A percentile compares a stretch with the other conserved stretches of the same genome.
These are phyloP conservation scores for Aspergillus sp. DNA, from an alignment of 2,329 filamentous ascomycete genomes.

Conservation along the genomic window DNA sequence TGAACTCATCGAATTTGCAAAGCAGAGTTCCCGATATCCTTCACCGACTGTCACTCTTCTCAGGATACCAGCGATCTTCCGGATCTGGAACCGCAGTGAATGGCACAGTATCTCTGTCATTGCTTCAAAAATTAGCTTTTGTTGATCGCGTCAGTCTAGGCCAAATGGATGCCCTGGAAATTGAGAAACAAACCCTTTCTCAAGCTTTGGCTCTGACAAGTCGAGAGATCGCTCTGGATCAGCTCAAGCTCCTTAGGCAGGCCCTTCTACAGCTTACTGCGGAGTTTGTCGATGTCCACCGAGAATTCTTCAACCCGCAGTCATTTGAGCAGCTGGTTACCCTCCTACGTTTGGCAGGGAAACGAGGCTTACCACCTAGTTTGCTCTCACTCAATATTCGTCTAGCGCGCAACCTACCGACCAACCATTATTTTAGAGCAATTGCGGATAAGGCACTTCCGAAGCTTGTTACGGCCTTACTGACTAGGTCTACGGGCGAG, in stretches of 20 bases:
- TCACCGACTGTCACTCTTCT: slow-evolving; percentile 37
- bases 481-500: slow-evolving; percentile 13
- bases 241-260: slow-evolving; percentile 50
- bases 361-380: slow-evolving; percentile 18
- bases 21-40: slow-evolving; percentile 36
- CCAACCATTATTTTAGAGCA: slow-evolving; percentile 37
- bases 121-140: slow-evolving; percentile 57
- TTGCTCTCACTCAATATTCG: slow-evolving; percentile 14
- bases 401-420: slow-evolving; percentile 22
- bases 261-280: slow-evolving; percentile 43
- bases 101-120: slow-evolving; percentile 49
- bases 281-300: slow-evolving; percentile 37
- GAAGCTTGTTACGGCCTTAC: slow-evolving; percentile 27
- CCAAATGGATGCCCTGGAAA: slow-evolving; percentile 63
- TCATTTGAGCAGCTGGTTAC: slow-evolving; percentile 25
- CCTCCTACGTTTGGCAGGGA: slow-evolving; percentile 25
- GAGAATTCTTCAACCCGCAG: slow-evolving; percentile 32
- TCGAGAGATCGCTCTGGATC: slow-evolving; percentile 51
- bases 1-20: slow-evolving; percentile 33
- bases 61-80: slow-evolving; percentile 30
- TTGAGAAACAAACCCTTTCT: slow-evolving; percentile 63
- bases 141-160: slow-evolving; percentile 57
- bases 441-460: slow-evolving; percentile 32
- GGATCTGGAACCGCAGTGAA: slow-evolving; percentile 47
- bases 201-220: slow-evolving; percentile 55